Evolutionary conservation across 2,329 filamentous ascomycete genomes (phyloP), one percentile per base, ranked within the genome.

Genomic region (Elsinoe perseae): DNA sequence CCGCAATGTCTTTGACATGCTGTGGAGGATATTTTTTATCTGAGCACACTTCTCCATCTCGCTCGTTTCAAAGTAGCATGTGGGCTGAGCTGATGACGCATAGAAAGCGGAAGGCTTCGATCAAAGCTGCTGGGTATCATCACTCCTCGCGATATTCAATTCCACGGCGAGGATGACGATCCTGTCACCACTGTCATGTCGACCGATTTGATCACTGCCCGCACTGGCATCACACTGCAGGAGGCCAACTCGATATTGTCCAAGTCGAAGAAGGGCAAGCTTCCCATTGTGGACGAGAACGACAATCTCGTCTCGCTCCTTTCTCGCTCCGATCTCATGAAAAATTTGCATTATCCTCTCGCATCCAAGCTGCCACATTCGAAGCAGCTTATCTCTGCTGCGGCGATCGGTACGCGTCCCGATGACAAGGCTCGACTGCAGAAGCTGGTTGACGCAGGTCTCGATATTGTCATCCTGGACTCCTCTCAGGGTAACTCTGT

Each of bases 401-500:
- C 93, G 62, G 89, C 93, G 61, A 95, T 98, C 69, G 95, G 95
- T 63, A 98, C 93, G 43, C 85, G 93, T 28, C 89, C 90, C 50
- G 89, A 95, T 72, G 93, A 98, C 74, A 96, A 95, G 79, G 73
- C 77, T 58, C 85, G 93, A 64, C 81, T 98, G 42, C 77, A 86
- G 73, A 86, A 89, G 73, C 84, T 98, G 46, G 91, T 95, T 38
- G 92, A 96, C 57, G 93, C 93, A 64, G 93, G 93, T 61, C 82
- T 98, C 53, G 93, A 98, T 68, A 87, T 98, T 70, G 91, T 96
- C 63, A 80, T 98, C 65, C 82, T 98, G 54, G 93, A 98, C 79
- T 93, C 87, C 75, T 95, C 88, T 69, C 93, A 98, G 77, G 93
- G 93, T 64, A 97, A 97, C 82, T 93, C 87, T 75, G 90, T 97